Evolutionary conservation across 2,329 filamentous ascomycete species (phyloP).

Genomic region (Pseudogymnoascus destructans): DNA sequence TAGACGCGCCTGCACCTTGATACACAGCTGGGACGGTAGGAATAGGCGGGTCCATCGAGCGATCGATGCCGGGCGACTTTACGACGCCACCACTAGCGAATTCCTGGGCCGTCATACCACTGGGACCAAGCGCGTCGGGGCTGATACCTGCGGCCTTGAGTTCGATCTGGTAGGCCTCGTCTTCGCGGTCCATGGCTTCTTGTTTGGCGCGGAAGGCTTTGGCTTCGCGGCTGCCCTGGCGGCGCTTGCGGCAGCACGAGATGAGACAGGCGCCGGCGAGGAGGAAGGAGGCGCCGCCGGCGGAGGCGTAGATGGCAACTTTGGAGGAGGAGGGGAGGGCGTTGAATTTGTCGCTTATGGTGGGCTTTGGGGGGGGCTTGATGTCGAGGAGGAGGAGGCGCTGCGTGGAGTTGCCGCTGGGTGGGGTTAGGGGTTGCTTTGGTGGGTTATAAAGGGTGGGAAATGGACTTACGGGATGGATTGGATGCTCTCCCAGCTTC

Average conservation of each 20-base stretch:
- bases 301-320: conserved; percentile 39
- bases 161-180: conserved; percentile 20
- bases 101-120: conserved; percentile 2
- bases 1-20: neutral
- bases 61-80: neutral
- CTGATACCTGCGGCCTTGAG: conserved; percentile 10
- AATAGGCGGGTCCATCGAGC: neutral
- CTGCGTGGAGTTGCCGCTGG: conserved; percentile 43
- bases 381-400: conserved; percentile 6
- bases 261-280: conserved; percentile 33
- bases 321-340: conserved; percentile 38
- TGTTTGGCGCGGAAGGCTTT: conserved; percentile 25
- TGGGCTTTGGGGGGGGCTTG: conserved; percentile 30
- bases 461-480: conserved; percentile 34
- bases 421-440: neutral
- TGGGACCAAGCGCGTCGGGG: neutral
- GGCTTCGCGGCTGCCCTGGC: conserved; percentile 39
- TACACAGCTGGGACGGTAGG: neutral
- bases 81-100: neutral
- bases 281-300: conserved; percentile 33
- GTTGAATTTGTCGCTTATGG: conserved; percentile 40
- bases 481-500: conserved; percentile 52
- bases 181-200: conserved; percentile 22
- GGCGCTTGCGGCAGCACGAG: conserved; percentile 44
- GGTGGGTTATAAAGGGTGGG: neutral